phyloP scores from a whole-genome alignment of 345 rosid species.

The Anastatica hierochuntica region DNA sequence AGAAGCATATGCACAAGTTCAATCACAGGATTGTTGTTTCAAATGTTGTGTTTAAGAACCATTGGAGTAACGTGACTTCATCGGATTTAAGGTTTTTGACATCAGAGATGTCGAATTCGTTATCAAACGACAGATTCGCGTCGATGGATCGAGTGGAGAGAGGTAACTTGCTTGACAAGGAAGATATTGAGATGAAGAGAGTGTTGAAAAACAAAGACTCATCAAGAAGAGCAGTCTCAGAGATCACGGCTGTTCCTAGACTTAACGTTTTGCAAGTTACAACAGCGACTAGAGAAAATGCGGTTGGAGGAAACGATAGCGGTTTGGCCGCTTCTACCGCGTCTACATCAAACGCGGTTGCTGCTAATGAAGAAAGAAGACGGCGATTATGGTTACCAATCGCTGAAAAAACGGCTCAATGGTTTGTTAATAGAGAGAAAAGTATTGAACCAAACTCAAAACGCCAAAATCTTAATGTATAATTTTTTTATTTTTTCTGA shows the following conservation, averaged over 20 bases:
- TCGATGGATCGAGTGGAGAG: neutral
- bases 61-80: constrained; percentile 83
- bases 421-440: constrained; percentile 64
- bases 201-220: constrained; percentile 11
- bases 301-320: neutral
- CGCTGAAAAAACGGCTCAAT: constrained; percentile 53
- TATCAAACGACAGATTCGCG: constrained; percentile 48
- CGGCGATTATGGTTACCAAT: no score
- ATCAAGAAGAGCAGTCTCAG: constrained; percentile 57
- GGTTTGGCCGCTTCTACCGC: constrained; percentile 2
- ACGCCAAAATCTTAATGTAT: constrained; percentile 28
- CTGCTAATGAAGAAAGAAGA: constrained; percentile 35
- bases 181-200: constrained; percentile 12
- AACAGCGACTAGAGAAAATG: constrained; percentile 23
- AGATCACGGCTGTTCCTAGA: constrained; percentile 50
- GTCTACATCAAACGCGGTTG: constrained; percentile 11
- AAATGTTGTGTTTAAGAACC: constrained; percentile 45
- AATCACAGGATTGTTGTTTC: constrained; percentile 65
- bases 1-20: constrained; percentile 38
- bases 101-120: constrained; percentile 48
- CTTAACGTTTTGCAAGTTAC: no score
- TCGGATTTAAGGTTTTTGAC: constrained; percentile 66
- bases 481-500: neutral
- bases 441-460: constrained; percentile 12
- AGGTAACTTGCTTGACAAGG: constrained; percentile 16